Base-by-base conservation (phyloP, 2,329 filamentous ascomycete species). In the Aplosporella prunicola region DNA sequence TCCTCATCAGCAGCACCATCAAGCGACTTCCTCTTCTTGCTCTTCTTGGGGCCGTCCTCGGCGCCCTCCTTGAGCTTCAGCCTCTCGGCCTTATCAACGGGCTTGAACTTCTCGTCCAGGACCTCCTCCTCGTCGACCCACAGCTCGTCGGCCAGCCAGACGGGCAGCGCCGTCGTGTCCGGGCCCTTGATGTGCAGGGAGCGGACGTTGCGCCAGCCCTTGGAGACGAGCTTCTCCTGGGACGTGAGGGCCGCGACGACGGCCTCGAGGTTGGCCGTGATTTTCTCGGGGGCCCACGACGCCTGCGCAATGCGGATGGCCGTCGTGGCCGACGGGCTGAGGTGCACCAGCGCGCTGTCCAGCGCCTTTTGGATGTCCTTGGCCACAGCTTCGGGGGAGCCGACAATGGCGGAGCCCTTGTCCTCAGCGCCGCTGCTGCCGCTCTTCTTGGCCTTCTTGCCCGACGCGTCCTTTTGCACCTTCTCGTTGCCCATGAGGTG, bases 131-230 rank as follows among this genome's bases (percentile, higher is more conserved):
- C 75, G 47, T 91, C 83, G 11, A 80, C 62, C 87, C 91, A 98
- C 46, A 98, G 70, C 69, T 95, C 87, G 49, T 87, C 81, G 4
- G 89, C 83, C 55, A 94, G 67, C 84, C 87, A 98, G 56, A 98
- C 79, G n/a, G 91, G 91, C 53, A 98, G 71, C 7, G 89, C 82
- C 43, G 80, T 81, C 4, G 89, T 94, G 54, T 84, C 78, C 18
- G 85, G 81, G 3, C 86, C 85, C 72, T 96, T 98, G 68, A 98
- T 72, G 61, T 93, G 87, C 44, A 98, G 67, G 45, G 76, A 76
- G 60, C 80, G 80, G 45, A 96, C 73, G 58, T 89, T 91, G 52
- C 76, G 76, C 87, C 88, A 95, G 52, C 87, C 80, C 58, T 89
- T 80, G 13, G 87, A 77, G 30, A 95, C 77, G 55, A 81, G 83